These are phyloP conservation scores for Boeremia exigua DNA, from an alignment of 2,329 filamentous ascomycete species.

Conservation along the genomic window DNA sequence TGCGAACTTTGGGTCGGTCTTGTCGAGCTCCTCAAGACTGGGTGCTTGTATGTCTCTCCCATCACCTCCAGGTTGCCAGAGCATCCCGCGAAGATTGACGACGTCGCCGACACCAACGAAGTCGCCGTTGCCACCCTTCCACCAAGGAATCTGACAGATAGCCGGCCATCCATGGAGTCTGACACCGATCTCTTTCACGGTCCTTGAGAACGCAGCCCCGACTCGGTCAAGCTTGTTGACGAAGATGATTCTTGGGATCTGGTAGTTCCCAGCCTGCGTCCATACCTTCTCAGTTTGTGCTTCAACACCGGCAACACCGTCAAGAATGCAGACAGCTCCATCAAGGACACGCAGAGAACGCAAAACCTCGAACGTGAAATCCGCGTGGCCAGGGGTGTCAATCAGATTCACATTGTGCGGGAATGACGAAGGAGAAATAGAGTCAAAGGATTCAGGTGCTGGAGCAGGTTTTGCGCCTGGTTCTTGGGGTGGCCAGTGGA, in stretches of 20 bases:
- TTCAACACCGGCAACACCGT: constrained; percentile 92
- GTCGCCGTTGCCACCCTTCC: constrained; percentile 72
- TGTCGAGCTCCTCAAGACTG: constrained; percentile 60
- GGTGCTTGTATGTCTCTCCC: constrained; percentile 67
- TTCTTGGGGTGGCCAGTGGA: constrained; percentile 80
- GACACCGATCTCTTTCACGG: constrained; percentile 83
- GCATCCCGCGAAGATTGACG: constrained; percentile 74
- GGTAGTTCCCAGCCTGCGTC: constrained; percentile 84
- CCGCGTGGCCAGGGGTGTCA: constrained; percentile 94
- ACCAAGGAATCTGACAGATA: constrained; percentile 95
- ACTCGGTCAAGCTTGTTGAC: constrained; percentile 87
- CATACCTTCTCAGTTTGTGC: constrained; percentile 97
- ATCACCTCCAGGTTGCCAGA: constrained; percentile 72
- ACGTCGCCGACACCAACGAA: constrained; percentile 87
- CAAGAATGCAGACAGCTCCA: constrained; percentile 89
- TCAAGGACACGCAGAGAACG: constrained; percentile 87
- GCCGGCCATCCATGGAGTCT: constrained; percentile 84
- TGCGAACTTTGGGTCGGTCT: constrained; percentile 58
- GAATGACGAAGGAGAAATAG: constrained; percentile 55
- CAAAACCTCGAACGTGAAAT: constrained; percentile 96
- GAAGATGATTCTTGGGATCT: constrained; percentile 81
- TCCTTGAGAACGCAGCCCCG: constrained; percentile 80
- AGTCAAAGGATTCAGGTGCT: constrained; percentile 39
- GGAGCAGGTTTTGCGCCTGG: constrained; percentile 31
- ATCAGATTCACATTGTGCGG: constrained; percentile 67